These are phyloP conservation scores for Trichoderma koningii DNA, from an alignment of 2,329 filamentous ascomycete species.

Conservation along the genomic window DNA sequence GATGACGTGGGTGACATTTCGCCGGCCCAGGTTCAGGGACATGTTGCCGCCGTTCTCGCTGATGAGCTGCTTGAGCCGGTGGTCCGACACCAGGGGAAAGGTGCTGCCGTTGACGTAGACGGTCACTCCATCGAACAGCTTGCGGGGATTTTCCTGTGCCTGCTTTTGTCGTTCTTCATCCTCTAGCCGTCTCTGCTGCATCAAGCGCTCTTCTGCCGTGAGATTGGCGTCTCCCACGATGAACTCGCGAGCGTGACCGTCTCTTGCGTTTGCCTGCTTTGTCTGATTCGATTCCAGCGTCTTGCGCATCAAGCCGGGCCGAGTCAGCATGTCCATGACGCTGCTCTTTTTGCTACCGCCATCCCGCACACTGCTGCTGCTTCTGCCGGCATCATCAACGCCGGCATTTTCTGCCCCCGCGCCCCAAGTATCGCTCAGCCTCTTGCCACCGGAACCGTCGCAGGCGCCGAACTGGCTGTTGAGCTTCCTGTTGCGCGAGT, in stretches of 20 bases:
- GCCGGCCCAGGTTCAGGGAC: constrained; percentile 69
- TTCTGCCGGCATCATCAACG: constrained; percentile 31
- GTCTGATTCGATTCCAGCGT: constrained; percentile 16
- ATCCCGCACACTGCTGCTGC: constrained; percentile 39
- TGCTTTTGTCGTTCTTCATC: constrained; percentile 55
- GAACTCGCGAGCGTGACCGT: not conserved
- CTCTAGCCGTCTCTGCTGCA: constrained; percentile 37
- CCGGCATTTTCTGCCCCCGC: constrained; percentile 61
- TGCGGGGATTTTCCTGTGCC: constrained; percentile 34
- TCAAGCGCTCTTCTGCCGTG: constrained; percentile 30
- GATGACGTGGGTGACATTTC: constrained; percentile 83
- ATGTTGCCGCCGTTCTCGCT: constrained; percentile 71
- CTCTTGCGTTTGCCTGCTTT: not conserved
- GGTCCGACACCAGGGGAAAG: constrained; percentile 77
- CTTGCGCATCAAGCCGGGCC: constrained; percentile 40
- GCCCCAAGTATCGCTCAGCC: constrained; percentile 66
- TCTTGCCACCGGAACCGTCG: constrained; percentile 54
- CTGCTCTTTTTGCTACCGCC: constrained; percentile 45
- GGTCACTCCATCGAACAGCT: constrained; percentile 69
- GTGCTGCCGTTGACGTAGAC: constrained; percentile 91
- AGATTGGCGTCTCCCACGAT: not conserved
- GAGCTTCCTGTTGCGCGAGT: constrained; percentile 69
- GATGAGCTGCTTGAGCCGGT: constrained; percentile 79
- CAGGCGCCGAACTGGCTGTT: constrained; percentile 66
- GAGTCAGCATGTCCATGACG: constrained; percentile 57